Conservation (phyloP, 1,139 yeast genomes). For the Suhomyces maxii region DNA sequence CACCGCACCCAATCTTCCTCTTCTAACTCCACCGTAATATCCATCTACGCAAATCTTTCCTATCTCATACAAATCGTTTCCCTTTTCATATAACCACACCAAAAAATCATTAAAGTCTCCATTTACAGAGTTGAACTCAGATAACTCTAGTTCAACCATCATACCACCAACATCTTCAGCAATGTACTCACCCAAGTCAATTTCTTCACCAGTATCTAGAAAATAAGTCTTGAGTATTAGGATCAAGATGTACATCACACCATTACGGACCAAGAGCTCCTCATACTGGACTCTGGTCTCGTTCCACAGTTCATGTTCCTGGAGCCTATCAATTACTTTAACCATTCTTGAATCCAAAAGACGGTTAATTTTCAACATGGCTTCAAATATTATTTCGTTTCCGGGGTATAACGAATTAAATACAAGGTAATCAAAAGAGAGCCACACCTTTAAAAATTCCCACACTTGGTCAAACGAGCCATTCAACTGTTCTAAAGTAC, state of each 20-base stretch:
- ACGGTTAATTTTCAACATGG: conserved; percentile 16
- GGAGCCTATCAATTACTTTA: conserved; percentile 2
- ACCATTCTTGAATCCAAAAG: conserved; percentile 12
- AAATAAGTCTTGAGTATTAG: conserved; percentile 7
- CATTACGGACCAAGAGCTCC: conserved; percentile 2
- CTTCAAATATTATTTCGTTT: conserved; percentile 32
- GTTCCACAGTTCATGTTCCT: background rate
- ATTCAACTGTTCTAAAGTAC: conserved; percentile 12
- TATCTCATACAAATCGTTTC: conserved; percentile 8
- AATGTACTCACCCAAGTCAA: conserved; percentile 2
- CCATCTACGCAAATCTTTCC: conserved; percentile 14
- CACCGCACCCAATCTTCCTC: conserved; percentile 1
- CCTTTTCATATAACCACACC: conserved; percentile 20
- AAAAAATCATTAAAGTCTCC: conserved; percentile 20
- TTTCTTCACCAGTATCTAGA: conserved; percentile 7
- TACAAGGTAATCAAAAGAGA: conserved; percentile 25
- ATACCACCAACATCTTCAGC: conserved; percentile 5
- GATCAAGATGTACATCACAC: background rate
- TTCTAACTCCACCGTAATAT: conserved; percentile 12
- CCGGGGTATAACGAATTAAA: conserved; percentile 35
- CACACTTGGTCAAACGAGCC: conserved; percentile 11
- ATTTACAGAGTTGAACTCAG: background rate
- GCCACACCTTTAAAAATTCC: conserved; percentile 27
- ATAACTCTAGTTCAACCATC: background rate
- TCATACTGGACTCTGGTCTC: conserved; percentile 1